Conservation (phyloP, 179 eudicot genomes). For the Pouteria campechiana region DNA sequence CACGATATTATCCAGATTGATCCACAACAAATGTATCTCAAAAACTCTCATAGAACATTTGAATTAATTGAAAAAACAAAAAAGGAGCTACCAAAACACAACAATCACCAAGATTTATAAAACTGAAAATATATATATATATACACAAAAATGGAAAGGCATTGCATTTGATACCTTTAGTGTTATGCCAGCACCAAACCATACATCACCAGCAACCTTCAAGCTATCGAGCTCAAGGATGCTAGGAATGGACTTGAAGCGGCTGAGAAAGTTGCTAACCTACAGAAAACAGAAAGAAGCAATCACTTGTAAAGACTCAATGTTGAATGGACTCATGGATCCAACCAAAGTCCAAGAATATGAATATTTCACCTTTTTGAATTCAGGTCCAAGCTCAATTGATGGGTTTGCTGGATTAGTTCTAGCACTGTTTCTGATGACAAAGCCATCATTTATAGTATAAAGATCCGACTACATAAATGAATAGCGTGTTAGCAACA, state of each 20-base stretch:
- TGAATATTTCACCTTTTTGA: conserved; percentile 68
- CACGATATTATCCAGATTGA: no score
- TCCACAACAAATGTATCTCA: no score
- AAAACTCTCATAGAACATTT: no score
- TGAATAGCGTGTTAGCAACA: background rate
- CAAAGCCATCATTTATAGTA: conserved; percentile 64
- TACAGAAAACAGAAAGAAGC: conserved; percentile 9
- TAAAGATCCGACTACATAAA: conserved; percentile 76
- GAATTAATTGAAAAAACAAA: background rate
- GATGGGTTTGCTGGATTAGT: conserved; percentile 71
- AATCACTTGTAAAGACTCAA: no score
- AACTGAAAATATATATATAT: background rate
- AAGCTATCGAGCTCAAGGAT: conserved; percentile 82
- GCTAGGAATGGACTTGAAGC: conserved; percentile 94
- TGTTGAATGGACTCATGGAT: no score
- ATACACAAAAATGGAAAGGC: background rate
- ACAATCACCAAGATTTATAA: background rate
- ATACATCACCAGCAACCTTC: conserved; percentile 95
- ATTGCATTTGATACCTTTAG: conserved; percentile 51
- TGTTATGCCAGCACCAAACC: conserved; percentile 68
- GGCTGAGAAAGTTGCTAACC: conserved; percentile 83
- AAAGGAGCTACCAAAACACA: background rate
- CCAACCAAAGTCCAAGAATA: no score
- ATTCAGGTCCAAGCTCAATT: conserved; percentile 95
- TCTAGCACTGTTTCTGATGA: conserved; percentile 61